Evolutionary conservation across 768 basidiomycete genomes (phyloP).

Genomic region (Mycena metata): DNA sequence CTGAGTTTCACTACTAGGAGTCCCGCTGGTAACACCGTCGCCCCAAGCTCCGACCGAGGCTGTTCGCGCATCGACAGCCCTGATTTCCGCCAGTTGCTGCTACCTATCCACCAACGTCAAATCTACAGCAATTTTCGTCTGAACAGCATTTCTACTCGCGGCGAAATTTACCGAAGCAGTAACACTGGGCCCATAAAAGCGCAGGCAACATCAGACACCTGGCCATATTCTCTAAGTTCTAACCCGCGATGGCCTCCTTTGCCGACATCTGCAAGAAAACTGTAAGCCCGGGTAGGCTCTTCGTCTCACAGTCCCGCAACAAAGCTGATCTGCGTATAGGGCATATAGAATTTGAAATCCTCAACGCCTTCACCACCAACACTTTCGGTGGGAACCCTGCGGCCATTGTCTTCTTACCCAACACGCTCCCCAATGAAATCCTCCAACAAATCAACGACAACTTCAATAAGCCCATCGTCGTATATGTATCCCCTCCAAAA

Average conservation of each 20-base stretch:
- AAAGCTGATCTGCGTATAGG: background rate
- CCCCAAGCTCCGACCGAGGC: too few relatives aligned
- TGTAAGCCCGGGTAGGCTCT: background rate
- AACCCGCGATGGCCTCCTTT: background rate
- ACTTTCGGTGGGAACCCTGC: conserved; percentile 28
- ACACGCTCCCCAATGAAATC: conserved; percentile 12
- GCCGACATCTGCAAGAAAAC: background rate
- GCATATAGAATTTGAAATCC: conserved; percentile 1
- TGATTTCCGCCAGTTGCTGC: too few relatives aligned
- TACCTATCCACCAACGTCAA: too few relatives aligned
- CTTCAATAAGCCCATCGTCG: conserved; percentile 28
- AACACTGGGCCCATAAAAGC: too few relatives aligned
- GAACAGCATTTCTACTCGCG: too few relatives aligned
- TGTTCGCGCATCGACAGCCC: too few relatives aligned
- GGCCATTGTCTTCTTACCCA: conserved; percentile 19
- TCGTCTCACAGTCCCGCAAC: background rate
- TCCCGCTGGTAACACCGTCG: too few relatives aligned
- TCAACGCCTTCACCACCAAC: conserved; percentile 16
- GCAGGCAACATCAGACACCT: too few relatives aligned
- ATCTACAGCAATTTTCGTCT: too few relatives aligned
- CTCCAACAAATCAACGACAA: conserved; percentile 22
- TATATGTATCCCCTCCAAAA: conserved; percentile 16
- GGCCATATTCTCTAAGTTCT: too few relatives aligned
- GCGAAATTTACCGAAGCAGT: too few relatives aligned
- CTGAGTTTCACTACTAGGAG: too few relatives aligned